These are phyloP conservation scores for Aspergillus taichungensis DNA, from an alignment of 495 filamentous ascomycete genomes.

Conservation along the genomic window DNA sequence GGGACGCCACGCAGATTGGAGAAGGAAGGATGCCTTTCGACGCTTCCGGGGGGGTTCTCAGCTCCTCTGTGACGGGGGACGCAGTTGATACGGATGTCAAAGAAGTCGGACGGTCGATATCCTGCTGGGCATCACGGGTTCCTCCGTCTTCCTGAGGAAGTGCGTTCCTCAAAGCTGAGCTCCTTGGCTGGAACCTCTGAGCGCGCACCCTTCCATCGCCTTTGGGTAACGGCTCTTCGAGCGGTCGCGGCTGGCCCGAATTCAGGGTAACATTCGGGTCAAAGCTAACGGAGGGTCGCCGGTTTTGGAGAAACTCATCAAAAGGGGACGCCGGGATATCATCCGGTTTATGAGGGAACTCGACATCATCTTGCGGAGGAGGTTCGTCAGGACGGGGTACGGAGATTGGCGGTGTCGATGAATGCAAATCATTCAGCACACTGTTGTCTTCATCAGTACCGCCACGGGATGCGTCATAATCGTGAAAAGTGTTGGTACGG, in stretches of 20 bases:
- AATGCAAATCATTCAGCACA: slow-evolving; percentile 37
- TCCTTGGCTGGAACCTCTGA: slow-evolving; percentile 28
- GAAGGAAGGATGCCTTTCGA: slow-evolving; percentile 43
- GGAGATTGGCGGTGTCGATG: slow-evolving; percentile 38
- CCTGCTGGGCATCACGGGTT: slow-evolving; percentile 9
- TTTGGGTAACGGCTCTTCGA: slow-evolving; percentile 34
- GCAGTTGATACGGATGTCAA: slow-evolving; percentile 52
- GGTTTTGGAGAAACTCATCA: slow-evolving; percentile 34
- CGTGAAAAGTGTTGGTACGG: slow-evolving; percentile 33
- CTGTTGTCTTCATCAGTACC: slow-evolving; percentile 41
- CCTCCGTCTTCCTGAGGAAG: slow-evolving; percentile 29
- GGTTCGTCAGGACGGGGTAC: slow-evolving; percentile 35
- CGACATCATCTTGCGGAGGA: slow-evolving; percentile 14
- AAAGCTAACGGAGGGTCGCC: slow-evolving; percentile 36
- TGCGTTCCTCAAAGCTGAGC: slow-evolving; percentile 32
- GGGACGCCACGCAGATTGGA: slow-evolving; percentile 41
- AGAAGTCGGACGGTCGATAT: slow-evolving; percentile 43
- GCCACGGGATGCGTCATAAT: slow-evolving; percentile 31
- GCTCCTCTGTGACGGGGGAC: slow-evolving; percentile 44
- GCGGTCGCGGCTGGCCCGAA: slow-evolving; percentile 24
- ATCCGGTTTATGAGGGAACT: slow-evolving; percentile 35
- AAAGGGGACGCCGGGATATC: slow-evolving; percentile 33
- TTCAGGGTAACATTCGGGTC: slow-evolving; percentile 32
- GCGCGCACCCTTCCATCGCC: slow-evolving; percentile 18
- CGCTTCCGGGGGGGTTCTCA: slow-evolving; percentile 42